These are phyloP conservation scores for Graphilbum ipis-grandicollis DNA, from an alignment of 2,329 filamentous ascomycete species.

Conservation along the genomic window DNA sequence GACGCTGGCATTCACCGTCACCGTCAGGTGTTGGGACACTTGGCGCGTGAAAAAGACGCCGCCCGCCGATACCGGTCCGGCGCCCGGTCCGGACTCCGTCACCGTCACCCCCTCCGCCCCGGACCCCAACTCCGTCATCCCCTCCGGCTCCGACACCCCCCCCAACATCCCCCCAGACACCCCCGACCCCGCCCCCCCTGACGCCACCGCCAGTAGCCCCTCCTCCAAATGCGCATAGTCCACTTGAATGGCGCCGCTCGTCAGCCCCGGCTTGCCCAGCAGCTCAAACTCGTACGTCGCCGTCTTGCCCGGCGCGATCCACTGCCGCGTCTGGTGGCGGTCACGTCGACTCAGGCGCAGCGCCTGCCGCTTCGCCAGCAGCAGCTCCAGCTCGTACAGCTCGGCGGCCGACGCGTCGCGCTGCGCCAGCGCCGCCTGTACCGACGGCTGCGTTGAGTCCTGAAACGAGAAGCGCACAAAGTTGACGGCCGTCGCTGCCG, in stretches of 20 bases:
- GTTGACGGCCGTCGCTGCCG: constrained; percentile 53
- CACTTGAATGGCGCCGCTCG: constrained; percentile 61
- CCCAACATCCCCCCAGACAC: constrained; percentile 33
- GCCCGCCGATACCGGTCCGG: too few species aligned
- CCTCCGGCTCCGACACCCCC: too few species aligned
- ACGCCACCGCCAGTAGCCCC: constrained; percentile 43
- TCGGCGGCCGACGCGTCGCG: constrained; percentile 65
- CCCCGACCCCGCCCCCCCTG: constrained; percentile 22
- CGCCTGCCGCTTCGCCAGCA: constrained; percentile 58
- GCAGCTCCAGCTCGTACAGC: constrained; percentile 71
- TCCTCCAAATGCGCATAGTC: constrained; percentile 74
- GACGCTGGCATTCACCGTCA: constrained; percentile 84
- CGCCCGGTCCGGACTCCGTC: too few species aligned
- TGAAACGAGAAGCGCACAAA: constrained; percentile 78
- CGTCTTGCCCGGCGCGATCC: constrained; percentile 48
- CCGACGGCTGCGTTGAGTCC: constrained; percentile 64
- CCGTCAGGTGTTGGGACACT: constrained; percentile 59
- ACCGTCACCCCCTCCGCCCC: too few species aligned
- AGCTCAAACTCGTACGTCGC: constrained; percentile 70
- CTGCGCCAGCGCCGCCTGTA: constrained; percentile 58
- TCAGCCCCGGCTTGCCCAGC: constrained; percentile 70
- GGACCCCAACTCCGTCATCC: too few species aligned
- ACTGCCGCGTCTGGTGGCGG: constrained; percentile 20
- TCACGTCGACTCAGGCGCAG: constrained; percentile 28
- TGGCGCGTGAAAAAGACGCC: constrained; percentile 73